phyloP scores from a whole-genome alignment of 176 grass and related monocot genomes.

The Puya raimondii region DNA sequence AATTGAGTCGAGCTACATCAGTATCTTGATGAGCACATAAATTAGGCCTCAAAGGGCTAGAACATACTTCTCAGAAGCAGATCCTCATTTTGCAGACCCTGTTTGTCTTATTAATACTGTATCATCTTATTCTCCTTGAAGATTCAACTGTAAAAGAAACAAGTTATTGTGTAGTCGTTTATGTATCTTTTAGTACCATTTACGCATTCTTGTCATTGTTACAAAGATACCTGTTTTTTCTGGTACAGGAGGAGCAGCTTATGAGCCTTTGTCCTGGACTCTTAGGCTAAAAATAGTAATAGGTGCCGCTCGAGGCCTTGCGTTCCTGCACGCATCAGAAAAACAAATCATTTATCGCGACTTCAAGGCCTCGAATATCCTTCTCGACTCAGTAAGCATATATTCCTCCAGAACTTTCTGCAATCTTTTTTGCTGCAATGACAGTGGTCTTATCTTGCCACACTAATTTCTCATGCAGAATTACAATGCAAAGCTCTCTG shows the following conservation, averaged over 20 bases:
- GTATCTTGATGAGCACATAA: too few species aligned
- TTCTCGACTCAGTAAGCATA: constrained; percentile 59
- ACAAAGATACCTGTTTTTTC: constrained; percentile 4
- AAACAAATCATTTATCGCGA: constrained; percentile 83
- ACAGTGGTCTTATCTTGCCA: background rate
- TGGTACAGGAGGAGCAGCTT: constrained; percentile 42
- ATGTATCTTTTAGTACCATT: background rate
- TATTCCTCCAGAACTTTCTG: background rate
- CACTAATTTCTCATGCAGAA: constrained; percentile 29
- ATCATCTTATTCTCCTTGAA: too few species aligned
- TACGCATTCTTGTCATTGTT: too few species aligned
- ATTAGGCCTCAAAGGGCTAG: too few species aligned
- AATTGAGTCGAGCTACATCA: too few species aligned
- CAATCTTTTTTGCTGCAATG: constrained; percentile 8
- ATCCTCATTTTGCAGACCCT: too few species aligned
- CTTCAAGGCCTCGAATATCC: constrained; percentile 86
- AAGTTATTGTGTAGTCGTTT: background rate
- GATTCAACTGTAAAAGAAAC: background rate
- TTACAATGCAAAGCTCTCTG: constrained; percentile 81
- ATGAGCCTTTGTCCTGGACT: constrained; percentile 63
- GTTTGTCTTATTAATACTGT: too few species aligned
- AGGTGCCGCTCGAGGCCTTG: constrained; percentile 83
- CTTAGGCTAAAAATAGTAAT: constrained; percentile 85
- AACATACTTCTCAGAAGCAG: too few species aligned
- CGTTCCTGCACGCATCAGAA: constrained; percentile 78